These are phyloP conservation scores for Trematosphaeria pertusa DNA, from an alignment of 2,329 filamentous ascomycete genomes.

Conservation along the genomic window DNA sequence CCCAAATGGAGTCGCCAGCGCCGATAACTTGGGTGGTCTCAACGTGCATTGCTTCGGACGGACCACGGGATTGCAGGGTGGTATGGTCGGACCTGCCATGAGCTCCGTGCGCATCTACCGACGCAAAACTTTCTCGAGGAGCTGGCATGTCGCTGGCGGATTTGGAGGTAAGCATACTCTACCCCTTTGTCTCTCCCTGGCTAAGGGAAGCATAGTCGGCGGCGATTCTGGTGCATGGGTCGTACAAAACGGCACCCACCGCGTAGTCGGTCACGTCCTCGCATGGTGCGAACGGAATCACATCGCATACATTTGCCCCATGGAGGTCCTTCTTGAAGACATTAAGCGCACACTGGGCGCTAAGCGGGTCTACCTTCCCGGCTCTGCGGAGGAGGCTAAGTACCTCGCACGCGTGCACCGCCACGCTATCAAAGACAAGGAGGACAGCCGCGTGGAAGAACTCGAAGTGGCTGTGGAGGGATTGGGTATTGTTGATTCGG, in stretches of 20 bases:
- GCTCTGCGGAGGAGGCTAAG: constrained; percentile 48
- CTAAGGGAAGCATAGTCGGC: constrained; percentile 62
- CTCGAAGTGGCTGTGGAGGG: constrained; percentile 37
- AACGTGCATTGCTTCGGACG: constrained; percentile 88
- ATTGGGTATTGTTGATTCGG: constrained; percentile 39
- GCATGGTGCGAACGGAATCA: constrained; percentile 83
- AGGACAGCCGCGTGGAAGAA: constrained; percentile 25
- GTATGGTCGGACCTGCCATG: constrained; percentile 78
- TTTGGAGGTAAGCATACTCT: constrained; percentile 59
- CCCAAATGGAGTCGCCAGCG: constrained; percentile 66
- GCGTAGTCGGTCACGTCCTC: constrained; percentile 87
- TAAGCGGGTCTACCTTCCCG: constrained; percentile 72
- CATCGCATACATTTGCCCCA: constrained; percentile 91
- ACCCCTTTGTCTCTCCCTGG: neutral
- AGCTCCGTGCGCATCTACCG: constrained; percentile 88
- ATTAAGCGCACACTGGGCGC: constrained; percentile 81
- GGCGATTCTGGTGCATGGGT: constrained; percentile 96
- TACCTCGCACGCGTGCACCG: constrained; percentile 18
- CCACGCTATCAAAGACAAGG: constrained; percentile 7
- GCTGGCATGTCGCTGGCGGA: constrained; percentile 67
- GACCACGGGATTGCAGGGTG: constrained; percentile 82
- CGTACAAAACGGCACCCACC: constrained; percentile 77
- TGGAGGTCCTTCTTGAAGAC: constrained; percentile 88
- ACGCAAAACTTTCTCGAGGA: constrained; percentile 79
- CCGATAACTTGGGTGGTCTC: constrained; percentile 71